Evolutionary conservation across 2,329 filamentous ascomycete species (phyloP).

Genomic region (Paraconiothyrium sp.): DNA sequence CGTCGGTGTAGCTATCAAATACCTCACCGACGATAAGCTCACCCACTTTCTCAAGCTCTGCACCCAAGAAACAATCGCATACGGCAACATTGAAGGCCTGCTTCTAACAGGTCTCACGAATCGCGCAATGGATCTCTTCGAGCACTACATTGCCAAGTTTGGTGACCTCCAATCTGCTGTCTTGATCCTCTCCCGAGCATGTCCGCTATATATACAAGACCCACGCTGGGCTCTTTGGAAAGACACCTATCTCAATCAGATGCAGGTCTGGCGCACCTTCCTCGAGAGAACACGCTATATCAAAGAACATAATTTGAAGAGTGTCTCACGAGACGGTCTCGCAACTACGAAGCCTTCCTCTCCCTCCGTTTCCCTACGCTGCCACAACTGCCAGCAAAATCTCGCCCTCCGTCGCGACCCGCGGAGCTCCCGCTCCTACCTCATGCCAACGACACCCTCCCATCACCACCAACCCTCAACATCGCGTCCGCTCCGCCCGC

Average conservation of each 20-base stretch:
- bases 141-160: conserved; percentile 78
- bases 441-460: conserved; percentile 27
- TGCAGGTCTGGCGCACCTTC: conserved; percentile 76
- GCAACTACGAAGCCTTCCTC: conserved; percentile 70
- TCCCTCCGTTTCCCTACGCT: conserved; percentile 77
- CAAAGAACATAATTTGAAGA: conserved; percentile 76
- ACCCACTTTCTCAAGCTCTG: conserved; percentile 59
- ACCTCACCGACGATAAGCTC: conserved; percentile 67
- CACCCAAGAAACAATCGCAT: conserved; percentile 67
- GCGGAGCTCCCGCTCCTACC: conserved; percentile 28
- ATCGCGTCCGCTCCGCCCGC: conserved; percentile 19
- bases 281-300: conserved; percentile 80
- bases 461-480: conserved; percentile 8
- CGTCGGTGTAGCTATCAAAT: conserved; percentile 75
- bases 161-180: conserved; percentile 82
- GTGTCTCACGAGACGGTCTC: conserved; percentile 68
- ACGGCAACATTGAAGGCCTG: conserved; percentile 79
- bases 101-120: conserved; percentile 81
- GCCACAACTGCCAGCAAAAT: conserved; percentile 74
- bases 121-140: conserved; percentile 76
- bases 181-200: conserved; percentile 76
- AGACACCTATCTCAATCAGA: conserved; percentile 75
- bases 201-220: conserved; percentile 80
- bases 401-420: conserved; percentile 56
- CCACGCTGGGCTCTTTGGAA: conserved; percentile 79